These are phyloP conservation scores for Guillardia theta DNA, from an alignment of 78 protist genomes.

Conservation along the genomic window DNA sequence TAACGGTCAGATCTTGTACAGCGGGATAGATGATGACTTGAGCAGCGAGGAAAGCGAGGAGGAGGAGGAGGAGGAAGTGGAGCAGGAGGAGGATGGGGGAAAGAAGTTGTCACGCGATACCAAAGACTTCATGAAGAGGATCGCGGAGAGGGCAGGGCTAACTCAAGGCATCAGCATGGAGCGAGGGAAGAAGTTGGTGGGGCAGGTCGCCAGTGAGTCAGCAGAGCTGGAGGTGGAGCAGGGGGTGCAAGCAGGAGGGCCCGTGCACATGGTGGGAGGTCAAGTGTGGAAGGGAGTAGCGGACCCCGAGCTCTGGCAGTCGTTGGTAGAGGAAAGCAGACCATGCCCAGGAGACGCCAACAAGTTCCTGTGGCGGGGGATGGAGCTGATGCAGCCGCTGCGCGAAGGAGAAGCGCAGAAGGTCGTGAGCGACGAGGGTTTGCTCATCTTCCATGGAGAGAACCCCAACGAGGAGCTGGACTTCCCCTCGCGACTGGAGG, in stretches of 20 bases:
- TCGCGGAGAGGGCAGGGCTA: too few species aligned
- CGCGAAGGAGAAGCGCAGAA: background rate
- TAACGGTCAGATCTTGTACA: background rate
- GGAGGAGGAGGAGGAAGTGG: background rate
- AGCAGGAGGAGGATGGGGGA: background rate
- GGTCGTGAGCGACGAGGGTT: background rate
- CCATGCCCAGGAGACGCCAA: background rate
- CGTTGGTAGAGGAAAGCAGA: background rate
- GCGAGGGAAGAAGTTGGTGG: background rate
- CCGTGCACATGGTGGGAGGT: background rate
- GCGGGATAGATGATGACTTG: background rate
- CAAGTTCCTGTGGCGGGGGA: background rate
- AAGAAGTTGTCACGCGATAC: too few species aligned
- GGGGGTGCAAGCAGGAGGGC: too few species aligned
- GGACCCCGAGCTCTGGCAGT: background rate
- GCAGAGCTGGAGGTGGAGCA: background rate
- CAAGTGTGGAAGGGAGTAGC: background rate
- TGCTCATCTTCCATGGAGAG: background rate
- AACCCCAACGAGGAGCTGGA: background rate
- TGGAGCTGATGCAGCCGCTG: background rate
- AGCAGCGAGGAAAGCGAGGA: background rate
- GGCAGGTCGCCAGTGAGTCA: background rate
- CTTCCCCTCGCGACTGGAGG: background rate
- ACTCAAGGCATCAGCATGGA: too few species aligned
- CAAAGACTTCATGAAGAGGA: too few species aligned